Conservation (phyloP, 371 early-diverging fungal species). For the Funneliformis caledonium region DNA sequence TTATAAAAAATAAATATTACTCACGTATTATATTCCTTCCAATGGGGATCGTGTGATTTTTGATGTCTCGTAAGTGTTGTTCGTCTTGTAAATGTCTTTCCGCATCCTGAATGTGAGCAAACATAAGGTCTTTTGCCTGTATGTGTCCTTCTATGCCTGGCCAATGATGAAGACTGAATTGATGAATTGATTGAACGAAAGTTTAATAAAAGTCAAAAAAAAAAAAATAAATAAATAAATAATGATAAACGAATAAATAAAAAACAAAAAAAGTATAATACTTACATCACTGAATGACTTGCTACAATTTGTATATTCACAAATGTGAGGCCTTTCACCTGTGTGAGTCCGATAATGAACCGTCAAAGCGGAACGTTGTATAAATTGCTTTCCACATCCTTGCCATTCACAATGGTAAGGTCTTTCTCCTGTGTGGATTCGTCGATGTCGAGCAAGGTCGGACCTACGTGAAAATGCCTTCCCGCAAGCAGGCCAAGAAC, state of each 20-base stretch:
- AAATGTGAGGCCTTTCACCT: conserved; percentile 78
- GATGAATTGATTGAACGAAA: conserved; percentile 41
- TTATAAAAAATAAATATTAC: neutral
- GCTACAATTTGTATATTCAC: conserved; percentile 62
- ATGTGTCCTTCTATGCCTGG: conserved; percentile 52
- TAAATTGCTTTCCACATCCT: conserved; percentile 76
- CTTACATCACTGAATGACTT: conserved; percentile 66
- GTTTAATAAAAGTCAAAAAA: conserved; percentile 68
- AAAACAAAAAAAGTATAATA: conserved; percentile 46
- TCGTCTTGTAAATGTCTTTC: conserved; percentile 60
- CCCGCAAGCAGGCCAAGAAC: conserved; percentile 64
- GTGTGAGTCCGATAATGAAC: conserved; percentile 83
- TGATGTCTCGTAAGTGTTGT: conserved; percentile 73
- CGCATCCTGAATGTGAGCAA: conserved; percentile 56
- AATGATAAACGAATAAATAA: no score
- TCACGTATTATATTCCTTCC: conserved; percentile 42
- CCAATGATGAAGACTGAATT: conserved; percentile 48
- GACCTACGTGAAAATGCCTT: conserved; percentile 75
- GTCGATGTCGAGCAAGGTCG: conserved; percentile 70
- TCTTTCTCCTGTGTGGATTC: conserved; percentile 77
- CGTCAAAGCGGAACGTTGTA: conserved; percentile 78
- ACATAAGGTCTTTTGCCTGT: conserved; percentile 54
- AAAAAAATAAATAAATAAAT: conserved; percentile 61
- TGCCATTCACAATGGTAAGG: conserved; percentile 73
- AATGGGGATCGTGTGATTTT: conserved; percentile 48